Evolutionary conservation across 176 grass and related monocot species (phyloP).

Genomic region (Oryza coarctata): DNA sequence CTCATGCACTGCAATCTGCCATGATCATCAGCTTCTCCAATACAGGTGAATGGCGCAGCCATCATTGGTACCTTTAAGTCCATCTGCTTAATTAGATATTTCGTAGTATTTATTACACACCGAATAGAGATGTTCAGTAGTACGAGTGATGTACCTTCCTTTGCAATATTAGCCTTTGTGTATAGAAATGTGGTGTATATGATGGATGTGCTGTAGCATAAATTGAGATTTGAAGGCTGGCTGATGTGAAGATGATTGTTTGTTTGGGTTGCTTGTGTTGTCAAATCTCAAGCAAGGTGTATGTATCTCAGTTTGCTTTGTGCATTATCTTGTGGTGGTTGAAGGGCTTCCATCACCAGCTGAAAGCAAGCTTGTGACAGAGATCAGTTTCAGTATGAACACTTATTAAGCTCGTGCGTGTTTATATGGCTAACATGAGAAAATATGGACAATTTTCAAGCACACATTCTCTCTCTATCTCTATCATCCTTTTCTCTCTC

Average conservation of each 20-base stretch:
- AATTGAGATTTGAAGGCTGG: neutral
- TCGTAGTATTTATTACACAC: conserved; percentile 6
- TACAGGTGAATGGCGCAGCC: conserved; percentile 4
- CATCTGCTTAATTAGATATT: neutral
- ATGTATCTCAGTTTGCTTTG: neutral
- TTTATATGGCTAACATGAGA: neutral
- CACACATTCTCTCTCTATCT: neutral
- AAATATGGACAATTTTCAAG: neutral
- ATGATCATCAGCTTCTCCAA: neutral
- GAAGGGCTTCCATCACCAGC: conserved; percentile 34
- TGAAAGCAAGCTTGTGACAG: neutral
- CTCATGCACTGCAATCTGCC: too few species aligned
- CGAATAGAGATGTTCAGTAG: conserved; percentile 3
- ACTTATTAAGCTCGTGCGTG: neutral
- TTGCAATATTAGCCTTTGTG: neutral
- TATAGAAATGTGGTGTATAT: neutral
- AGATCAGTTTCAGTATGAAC: neutral
- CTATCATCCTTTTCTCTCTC: neutral
- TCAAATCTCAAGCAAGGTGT: neutral
- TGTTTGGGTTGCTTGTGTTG: neutral
- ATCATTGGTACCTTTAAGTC: neutral
- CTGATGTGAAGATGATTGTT: neutral
- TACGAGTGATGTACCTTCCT: neutral
- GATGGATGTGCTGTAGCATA: conserved; percentile 2
- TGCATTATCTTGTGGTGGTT: conserved; percentile 19